These are phyloP conservation scores for Arthroderma sp. DNA, from an alignment of 2,329 filamentous ascomycete genomes.

Conservation along the genomic window DNA sequence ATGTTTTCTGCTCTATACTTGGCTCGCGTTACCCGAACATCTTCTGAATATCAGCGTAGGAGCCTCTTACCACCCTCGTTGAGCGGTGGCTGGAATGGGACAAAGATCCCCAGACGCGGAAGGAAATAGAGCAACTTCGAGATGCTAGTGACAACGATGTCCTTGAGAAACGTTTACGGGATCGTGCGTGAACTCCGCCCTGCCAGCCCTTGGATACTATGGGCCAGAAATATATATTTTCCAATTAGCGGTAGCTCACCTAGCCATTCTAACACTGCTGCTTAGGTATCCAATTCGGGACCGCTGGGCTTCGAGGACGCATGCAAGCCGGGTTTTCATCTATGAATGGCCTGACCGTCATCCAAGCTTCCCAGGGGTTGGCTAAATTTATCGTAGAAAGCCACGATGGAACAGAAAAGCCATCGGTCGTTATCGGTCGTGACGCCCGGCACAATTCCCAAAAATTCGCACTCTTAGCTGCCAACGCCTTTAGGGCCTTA, in stretches of 20 bases:
- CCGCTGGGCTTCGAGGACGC: conserved; percentile 47
- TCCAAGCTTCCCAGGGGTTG: conserved; percentile 52
- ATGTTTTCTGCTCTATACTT: background rate
- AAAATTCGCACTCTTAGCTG: conserved; percentile 47
- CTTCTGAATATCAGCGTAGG: conserved; percentile 12
- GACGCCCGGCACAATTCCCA: conserved; percentile 51
- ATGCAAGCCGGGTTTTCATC: conserved; percentile 54
- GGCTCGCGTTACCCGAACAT: background rate
- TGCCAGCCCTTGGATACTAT: background rate
- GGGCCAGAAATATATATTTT: background rate
- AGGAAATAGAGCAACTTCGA: conserved; percentile 42
- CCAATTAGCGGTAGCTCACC: background rate
- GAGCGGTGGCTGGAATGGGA: conserved; percentile 48
- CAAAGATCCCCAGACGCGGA: conserved; percentile 39
- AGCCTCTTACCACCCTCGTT: conserved; percentile 30
- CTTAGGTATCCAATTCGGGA: conserved; percentile 46
- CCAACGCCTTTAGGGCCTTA: conserved; percentile 46
- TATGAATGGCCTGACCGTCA: conserved; percentile 47
- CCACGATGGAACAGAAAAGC: conserved; percentile 27
- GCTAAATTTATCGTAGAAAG: conserved; percentile 44
- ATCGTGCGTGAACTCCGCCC: conserved; percentile 24
- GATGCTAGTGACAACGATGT: conserved; percentile 33
- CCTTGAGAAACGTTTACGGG: conserved; percentile 40
- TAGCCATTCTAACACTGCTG: background rate
- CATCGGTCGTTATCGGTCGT: conserved; percentile 47